Evolutionary conservation across 2,329 filamentous ascomycete genomes (phyloP), one percentile per base, ranked within the genome.

Genomic region (Fusarium neocosmosporiellum): DNA sequence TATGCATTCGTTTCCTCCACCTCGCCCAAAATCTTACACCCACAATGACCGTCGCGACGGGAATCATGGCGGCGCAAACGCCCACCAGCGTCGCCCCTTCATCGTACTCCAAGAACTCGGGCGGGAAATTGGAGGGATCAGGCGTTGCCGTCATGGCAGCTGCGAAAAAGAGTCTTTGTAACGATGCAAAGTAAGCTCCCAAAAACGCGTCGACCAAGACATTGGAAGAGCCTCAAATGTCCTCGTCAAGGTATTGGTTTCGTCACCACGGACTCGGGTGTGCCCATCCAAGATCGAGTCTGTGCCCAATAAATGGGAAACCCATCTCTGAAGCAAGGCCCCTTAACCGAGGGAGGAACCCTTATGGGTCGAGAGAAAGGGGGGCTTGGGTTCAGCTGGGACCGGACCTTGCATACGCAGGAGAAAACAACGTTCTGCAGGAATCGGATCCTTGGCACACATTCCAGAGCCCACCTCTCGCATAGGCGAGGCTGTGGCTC

Each of bases 21-120:
- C 66, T 58, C 2, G 55, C 48, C 66, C 63, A 68, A 13, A 68
- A 13, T 3, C 63, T 34, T 0, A 41, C 39, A 3, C 20, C 63
- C 1, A 68, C 66, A 2, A 57, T 29, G 1, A 31, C n/a, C 0
- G 61, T 50, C 0, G 46, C 18, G 0, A 62, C 60, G 1, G 63
- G 63, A 4, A 67, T 67, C 53, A 55, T 36, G 14, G 53, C 53
- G 8, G 31, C 31, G 31, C 53, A 36, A 5, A 55, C 53, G 20
- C 53, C 50, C n/a, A 22, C 50, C 4, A 36, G 11, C 13, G 11
- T 10, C 7, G 29, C 50, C 14, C 33, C 31, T 8, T 55, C 13
- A 20, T 36, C 20, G 20, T 36, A 55, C 5, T 11, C 50, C 9
- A 36, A 36, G 33, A 55, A 36, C 31, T 11, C 31, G 7, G 29